Percentiles rank a stretch among this genome's conserved stretches.
Conservation (phyloP, 192 early-diverging fungal species). For the Jimgerdemannia lactiflua region DNA sequence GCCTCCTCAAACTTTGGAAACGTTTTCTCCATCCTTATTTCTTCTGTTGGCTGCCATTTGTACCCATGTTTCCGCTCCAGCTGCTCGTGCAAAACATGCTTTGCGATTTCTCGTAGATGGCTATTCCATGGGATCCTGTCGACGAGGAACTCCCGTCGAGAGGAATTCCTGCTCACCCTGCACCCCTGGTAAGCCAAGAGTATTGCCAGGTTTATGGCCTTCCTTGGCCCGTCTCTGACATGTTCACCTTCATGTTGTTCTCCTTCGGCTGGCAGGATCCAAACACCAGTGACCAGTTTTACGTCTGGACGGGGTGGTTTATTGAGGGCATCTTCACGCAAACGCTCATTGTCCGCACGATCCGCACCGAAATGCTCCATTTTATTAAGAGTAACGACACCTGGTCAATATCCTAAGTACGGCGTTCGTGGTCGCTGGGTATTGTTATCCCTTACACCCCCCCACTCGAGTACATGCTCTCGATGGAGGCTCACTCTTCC, state of each 20-base stretch:
- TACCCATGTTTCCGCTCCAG: slow-evolving; percentile 44
- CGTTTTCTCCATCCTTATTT: slow-evolving; percentile 46
- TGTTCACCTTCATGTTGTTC: slow-evolving; percentile 41
- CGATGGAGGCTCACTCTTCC: slow-evolving; percentile 25
- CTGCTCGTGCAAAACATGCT: slow-evolving; percentile 44
- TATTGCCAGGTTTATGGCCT: slow-evolving; percentile 47
- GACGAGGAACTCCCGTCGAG: no score
- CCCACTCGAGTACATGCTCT: slow-evolving; percentile 20
- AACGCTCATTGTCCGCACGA: slow-evolving; percentile 41
- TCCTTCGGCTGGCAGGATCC: slow-evolving; percentile 28
- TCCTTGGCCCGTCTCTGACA: slow-evolving; percentile 46
- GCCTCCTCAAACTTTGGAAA: slow-evolving; percentile 55
- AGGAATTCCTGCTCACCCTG: slow-evolving; percentile 41
- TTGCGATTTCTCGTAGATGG: slow-evolving; percentile 46
- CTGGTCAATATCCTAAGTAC: slow-evolving; percentile 21
- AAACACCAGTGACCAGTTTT: slow-evolving; percentile 3
- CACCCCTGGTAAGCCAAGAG: slow-evolving; percentile 37
- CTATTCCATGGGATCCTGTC: slow-evolving; percentile 48
- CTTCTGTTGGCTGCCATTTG: slow-evolving; percentile 50
- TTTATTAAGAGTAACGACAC: slow-evolving; percentile 39
- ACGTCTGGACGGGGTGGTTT: slow-evolving; percentile 39
- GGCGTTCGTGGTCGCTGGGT: slow-evolving; percentile 13
- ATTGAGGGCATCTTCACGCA: slow-evolving; percentile 40
- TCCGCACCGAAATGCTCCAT: slow-evolving; percentile 43
- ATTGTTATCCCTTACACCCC: slow-evolving; percentile 27